phyloP scores from a whole-genome alignment of 1,284 basidiomycete genomes.

The Moniliophthora roreri region DNA sequence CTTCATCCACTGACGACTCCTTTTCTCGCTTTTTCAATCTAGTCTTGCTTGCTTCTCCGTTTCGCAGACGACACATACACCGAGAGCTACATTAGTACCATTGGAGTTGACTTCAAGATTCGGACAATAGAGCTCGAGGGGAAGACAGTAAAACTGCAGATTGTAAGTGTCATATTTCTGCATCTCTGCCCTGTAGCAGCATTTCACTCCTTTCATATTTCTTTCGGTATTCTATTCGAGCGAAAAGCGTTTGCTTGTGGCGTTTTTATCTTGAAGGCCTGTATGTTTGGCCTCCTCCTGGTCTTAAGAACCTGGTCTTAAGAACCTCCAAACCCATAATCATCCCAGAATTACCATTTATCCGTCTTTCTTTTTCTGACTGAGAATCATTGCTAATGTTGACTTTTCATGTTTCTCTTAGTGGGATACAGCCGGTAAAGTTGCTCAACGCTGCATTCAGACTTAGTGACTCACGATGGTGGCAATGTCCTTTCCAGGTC shows the following conservation, averaged over 20 bases:
- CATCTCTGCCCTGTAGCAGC: constrained; percentile 1
- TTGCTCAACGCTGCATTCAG: neutral
- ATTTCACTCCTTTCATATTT: constrained; percentile 2
- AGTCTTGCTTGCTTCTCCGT: constrained; percentile 97
- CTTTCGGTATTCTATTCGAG: neutral
- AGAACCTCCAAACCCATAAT: neutral
- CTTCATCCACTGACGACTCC: constrained; percentile 19
- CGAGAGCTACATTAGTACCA: constrained; percentile 98
- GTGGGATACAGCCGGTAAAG: constrained; percentile 93
- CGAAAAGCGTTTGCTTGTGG: neutral
- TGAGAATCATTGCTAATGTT: constrained; percentile 20
- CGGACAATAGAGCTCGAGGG: constrained; percentile 99
- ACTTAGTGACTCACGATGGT: neutral
- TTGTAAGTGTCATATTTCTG: constrained; percentile 63
- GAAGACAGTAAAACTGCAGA: constrained; percentile 99
- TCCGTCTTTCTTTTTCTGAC: constrained; percentile 10
- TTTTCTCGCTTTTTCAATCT: constrained; percentile 20
- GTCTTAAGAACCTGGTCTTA: neutral
- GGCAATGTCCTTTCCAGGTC: constrained; percentile 49
- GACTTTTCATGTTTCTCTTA: constrained; percentile 35
- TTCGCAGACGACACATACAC: constrained; percentile 99
- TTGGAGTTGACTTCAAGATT: constrained; percentile 99
- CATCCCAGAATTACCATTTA: constrained; percentile 1
- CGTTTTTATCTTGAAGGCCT: too few species aligned
- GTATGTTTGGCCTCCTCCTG: too few species aligned